A percentile compares a stretch with the other conserved stretches of the same genome.
These are phyloP conservation scores for Penicillium frequentans DNA, from an alignment of 2,329 filamentous ascomycete genomes.

Conservation along the genomic window DNA sequence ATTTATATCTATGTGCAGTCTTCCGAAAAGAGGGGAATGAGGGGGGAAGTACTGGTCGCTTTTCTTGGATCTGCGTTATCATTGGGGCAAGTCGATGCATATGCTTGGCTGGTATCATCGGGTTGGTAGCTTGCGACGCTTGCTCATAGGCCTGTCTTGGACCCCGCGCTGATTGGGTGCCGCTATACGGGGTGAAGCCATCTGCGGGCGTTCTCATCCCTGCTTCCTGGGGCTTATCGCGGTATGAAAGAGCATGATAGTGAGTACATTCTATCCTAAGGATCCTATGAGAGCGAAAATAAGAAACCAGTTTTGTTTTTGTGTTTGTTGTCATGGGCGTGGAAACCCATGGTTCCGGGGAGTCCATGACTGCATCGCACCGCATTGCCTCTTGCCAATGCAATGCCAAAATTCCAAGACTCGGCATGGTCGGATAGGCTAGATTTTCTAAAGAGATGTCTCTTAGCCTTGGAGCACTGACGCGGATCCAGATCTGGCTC, in stretches of 20 bases:
- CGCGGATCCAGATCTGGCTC: too few relatives aligned
- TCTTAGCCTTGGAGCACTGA: too few relatives aligned
- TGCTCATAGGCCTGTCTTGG: slow-evolving; percentile 7
- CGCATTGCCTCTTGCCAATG: slow-evolving; percentile 14
- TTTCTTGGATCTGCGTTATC: slow-evolving; percentile 6
- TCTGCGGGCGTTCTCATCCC: not conserved
- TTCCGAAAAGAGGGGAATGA: slow-evolving; percentile 11
- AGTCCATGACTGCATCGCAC: slow-evolving; percentile 14
- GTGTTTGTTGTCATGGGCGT: not conserved
- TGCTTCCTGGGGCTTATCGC: not conserved
- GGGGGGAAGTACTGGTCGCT: slow-evolving; percentile 10
- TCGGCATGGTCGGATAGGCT: slow-evolving; percentile 6
- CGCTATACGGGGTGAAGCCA: not conserved
- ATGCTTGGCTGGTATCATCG: slow-evolving; percentile 17
- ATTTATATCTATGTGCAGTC: slow-evolving; percentile 4
- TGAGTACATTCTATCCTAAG: too few relatives aligned
- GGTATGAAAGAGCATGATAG: not conserved
- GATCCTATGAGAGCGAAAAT: too few relatives aligned
- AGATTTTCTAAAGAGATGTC: too few relatives aligned
- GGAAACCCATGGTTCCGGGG: slow-evolving; percentile 10
- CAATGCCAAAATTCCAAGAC: slow-evolving; percentile 13
- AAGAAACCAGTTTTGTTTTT: not conserved
- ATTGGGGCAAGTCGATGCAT: slow-evolving; percentile 13
- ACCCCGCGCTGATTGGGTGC: slow-evolving; percentile 14
- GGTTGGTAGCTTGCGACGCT: slow-evolving; percentile 4